Evolutionary conservation across 257 asterid species (phyloP).

Genomic region (Solanum chaucha): DNA sequence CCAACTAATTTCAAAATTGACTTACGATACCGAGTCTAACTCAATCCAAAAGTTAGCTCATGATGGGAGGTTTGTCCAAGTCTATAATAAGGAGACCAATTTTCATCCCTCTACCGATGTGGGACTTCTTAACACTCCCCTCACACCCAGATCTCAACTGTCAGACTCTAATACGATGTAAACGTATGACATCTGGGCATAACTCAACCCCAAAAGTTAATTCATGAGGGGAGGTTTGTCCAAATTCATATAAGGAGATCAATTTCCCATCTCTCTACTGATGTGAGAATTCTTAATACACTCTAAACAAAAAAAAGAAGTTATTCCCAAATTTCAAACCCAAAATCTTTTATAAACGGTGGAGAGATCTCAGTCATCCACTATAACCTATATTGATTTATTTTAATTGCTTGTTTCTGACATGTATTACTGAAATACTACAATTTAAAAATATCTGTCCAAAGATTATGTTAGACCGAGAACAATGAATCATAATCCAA

Average conservation of each 20-base stretch:
- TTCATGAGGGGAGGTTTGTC: too few species aligned
- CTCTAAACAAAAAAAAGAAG: too few species aligned
- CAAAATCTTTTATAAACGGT: neutral
- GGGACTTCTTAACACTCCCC: neutral
- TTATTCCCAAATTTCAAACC: too few species aligned
- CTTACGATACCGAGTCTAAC: neutral
- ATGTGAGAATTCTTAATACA: too few species aligned
- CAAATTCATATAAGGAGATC: neutral
- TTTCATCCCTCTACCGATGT: neutral
- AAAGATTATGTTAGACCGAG: neutral
- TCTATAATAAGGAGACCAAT: neutral
- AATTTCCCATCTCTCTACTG: too few species aligned
- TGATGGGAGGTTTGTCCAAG: neutral
- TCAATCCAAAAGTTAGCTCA: neutral
- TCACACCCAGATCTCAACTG: too few species aligned
- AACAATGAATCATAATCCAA: slow-evolving; percentile 1
- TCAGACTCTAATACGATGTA: neutral
- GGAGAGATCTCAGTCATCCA: neutral
- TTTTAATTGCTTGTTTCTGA: neutral
- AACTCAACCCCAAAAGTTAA: neutral
- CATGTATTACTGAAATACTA: neutral
- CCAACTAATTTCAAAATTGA: neutral
- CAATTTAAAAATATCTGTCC: neutral
- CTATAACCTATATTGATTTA: neutral
- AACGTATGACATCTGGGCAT: neutral